Base-by-base conservation (phyloP, 1,284 basidiomycete species). In the Trichosporon ovoides region DNA sequence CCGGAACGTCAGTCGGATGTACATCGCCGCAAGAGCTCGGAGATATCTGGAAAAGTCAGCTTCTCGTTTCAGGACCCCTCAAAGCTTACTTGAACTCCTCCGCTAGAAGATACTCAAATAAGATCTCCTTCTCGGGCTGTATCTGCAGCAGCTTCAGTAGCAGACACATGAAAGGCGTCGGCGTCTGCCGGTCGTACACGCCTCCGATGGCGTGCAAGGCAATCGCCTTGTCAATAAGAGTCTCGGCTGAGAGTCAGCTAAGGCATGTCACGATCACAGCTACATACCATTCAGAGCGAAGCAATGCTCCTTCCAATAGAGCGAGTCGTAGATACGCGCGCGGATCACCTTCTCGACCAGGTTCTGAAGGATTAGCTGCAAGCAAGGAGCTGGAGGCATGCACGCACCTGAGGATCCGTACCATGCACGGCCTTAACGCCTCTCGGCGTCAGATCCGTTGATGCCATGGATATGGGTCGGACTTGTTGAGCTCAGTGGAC, bases 291-390 rank as follows among this genome's bases (percentile, higher is more conserved):
- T 93, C 49, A 95, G 79, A 19, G 91, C 91, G 73, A 95, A 95
- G 70, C 91, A 95, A 61, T 93, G 89, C 72, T 97, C 92, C 77
- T 97, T 98, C 96, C 96, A 99, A 78, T 86, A 99, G 16, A 83
- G 79, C 0, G 89, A 89, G 75, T 98, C 95, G 81, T 97, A 98
- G 62, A 99, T 97, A 59, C 96, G 86, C 69, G 88, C 89, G 50
- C 96, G 86, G 66, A 98, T 93, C 63, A 98, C 89, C 56, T 93
- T 96, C 81, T 98, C 96, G 50, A 99, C 88, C 73, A 99, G 81
- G 78, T 87, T 93, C 91, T 98, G 74, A 20, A 46, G 6, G 55
- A 36, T 7, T 19, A 38, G 38, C 40, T 46, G 40, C 13, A 28
- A 46, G 24, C 14, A 6, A 10, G 16, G 19, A 31, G 33, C n/a